These are phyloP conservation scores for Yamadazyma tumulicola DNA, from an alignment of 805 yeast genomes.

Conservation along the genomic window DNA sequence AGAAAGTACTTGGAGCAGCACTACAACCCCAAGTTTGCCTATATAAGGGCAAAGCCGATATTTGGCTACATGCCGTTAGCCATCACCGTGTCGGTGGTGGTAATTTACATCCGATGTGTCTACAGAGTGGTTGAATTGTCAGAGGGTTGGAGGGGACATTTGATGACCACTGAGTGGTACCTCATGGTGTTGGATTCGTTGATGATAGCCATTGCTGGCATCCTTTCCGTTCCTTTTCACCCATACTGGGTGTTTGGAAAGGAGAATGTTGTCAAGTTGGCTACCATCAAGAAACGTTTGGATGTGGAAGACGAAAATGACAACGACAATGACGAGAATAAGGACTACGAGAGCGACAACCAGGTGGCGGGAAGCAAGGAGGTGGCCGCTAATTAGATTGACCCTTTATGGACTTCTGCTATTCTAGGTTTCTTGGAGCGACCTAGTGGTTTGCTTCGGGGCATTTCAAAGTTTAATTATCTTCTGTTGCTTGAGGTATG, in stretches of 20 bases:
- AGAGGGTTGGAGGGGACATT: slow-evolving; percentile 36
- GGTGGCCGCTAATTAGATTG: too few relatives aligned
- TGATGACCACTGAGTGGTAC: slow-evolving; percentile 33
- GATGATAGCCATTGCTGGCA: slow-evolving; percentile 35
- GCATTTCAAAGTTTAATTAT: too few relatives aligned
- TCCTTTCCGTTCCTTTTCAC: slow-evolving; percentile 36
- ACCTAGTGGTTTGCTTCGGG: too few relatives aligned
- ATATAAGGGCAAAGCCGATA: slow-evolving; percentile 23
- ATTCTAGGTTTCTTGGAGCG: too few relatives aligned
- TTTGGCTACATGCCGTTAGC: slow-evolving; percentile 33
- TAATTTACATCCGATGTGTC: slow-evolving; percentile 33
- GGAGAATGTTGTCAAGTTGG: slow-evolving; percentile 22
- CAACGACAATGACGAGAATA: not conserved
- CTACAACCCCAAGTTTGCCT: slow-evolving; percentile 25
- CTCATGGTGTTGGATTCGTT: slow-evolving; percentile 37
- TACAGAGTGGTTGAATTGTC: slow-evolving; percentile 41
- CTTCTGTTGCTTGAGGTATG: too few relatives aligned
- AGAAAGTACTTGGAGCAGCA: slow-evolving; percentile 21
- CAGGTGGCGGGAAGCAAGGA: too few relatives aligned
- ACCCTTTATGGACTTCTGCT: too few relatives aligned
- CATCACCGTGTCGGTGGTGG: slow-evolving; percentile 27
- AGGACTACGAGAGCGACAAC: too few relatives aligned
- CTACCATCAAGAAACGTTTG: slow-evolving; percentile 22
- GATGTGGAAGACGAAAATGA: slow-evolving; percentile 21
- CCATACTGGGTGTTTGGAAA: slow-evolving; percentile 35